Base-by-base conservation (phyloP, 257 asterid genomes). In the Perilla frutescens region DNA sequence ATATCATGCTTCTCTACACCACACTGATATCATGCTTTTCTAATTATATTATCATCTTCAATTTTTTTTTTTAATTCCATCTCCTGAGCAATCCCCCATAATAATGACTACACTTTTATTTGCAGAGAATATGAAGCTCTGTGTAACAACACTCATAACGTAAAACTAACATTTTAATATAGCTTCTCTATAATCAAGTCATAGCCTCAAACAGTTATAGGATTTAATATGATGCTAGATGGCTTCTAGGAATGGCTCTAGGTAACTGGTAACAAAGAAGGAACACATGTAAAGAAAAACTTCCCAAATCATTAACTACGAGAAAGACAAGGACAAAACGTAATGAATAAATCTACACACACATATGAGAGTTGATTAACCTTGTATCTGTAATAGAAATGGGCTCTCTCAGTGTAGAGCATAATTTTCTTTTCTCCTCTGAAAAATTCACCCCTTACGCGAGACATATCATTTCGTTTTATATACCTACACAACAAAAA, bases 371-470 rank as follows among this genome's bases (percentile, higher is more conserved):
- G 55, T 26, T 41, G 32, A 76, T 36, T 68, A 59, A 94, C 97
- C 98, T 94, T 94, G 86, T 94, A 94, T 90, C 99, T 80, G 85
- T 86, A 93, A 82, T 90, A 94, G 90, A 91, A 94, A 80, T 94
- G 98, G 82, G 97, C 93, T 85, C 99, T 88, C 84, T 94, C 99
- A 2, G 97, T 88, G 84, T 94, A 94, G 59, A 94, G 91, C 86
- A 94, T 84, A 63, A 94, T 90, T 81, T 90, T 91, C 85, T 84
- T 87, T 61, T 85, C 86, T 58, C 92, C 93, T 66, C 93, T 81
- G 63, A 86, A 94, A 80, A 94, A 94, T 89, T 93, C 84, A 72
- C 88, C 91, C 76, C 98, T 86, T 55, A 90, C 98, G 49, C 76
- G 91, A 79, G 99, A 91, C 74, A 91, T 94, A 73, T 94, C 98